Evolutionary conservation across 108 stramenopile genomes (phyloP).

Genomic region (Stephanodiscus minutulus): DNA sequence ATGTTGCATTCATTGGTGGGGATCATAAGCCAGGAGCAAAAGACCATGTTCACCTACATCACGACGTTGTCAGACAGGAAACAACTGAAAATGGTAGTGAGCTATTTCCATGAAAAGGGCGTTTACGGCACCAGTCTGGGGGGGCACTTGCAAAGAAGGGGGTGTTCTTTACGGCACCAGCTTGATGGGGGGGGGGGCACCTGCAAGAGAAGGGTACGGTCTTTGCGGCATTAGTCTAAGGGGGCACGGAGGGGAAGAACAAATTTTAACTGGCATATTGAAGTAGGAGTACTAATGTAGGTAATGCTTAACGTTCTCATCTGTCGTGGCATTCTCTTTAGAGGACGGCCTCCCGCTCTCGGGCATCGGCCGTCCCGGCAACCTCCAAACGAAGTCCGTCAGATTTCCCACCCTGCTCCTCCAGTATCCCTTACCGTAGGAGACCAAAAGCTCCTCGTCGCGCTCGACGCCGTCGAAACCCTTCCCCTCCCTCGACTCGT

Average conservation of each 20-base stretch:
- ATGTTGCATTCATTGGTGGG: conserved; percentile 28
- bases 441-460: conserved; percentile 42
- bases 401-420: conserved; percentile 35
- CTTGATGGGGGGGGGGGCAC: not conserved
- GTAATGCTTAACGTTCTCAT: not conserved
- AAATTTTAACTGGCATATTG: no score
- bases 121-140: conserved; percentile 22
- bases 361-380: conserved; percentile 33
- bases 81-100: conserved; percentile 31
- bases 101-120: conserved; percentile 35
- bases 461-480: conserved; percentile 35
- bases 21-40: conserved; percentile 48
- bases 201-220: no score
- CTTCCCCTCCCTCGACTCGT: conserved; percentile 24
- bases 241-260: no score
- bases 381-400: conserved; percentile 41
- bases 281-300: no score
- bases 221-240: no score
- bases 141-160: no score
- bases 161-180: no score
- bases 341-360: conserved; percentile 1
- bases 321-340: not conserved
- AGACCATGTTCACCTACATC: conserved; percentile 52
- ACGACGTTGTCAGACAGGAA: conserved; percentile 40
- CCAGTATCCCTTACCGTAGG: conserved; percentile 45